These are phyloP conservation scores for Nigrospora sphaerica DNA, from an alignment of 2,329 filamentous ascomycete species.

Conservation along the genomic window DNA sequence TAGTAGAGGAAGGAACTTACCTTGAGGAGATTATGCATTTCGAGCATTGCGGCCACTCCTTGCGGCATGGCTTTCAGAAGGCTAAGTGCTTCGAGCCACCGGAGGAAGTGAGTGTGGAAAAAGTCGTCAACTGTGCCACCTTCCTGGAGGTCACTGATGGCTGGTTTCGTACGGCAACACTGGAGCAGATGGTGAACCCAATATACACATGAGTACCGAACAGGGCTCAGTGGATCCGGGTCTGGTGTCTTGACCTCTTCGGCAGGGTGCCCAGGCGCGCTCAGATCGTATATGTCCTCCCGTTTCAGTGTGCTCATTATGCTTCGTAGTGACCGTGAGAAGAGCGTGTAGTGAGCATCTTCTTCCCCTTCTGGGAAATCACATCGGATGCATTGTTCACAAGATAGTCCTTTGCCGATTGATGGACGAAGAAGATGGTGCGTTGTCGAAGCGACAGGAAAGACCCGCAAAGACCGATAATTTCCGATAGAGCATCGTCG, in stretches of 20 bases:
- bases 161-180: background rate
- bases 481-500: conserved; percentile 10
- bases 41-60: conserved; percentile 13
- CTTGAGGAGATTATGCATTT: conserved; percentile 9
- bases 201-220: conserved; percentile 24
- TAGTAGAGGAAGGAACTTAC: background rate
- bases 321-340: conserved; percentile 23
- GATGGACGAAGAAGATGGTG: conserved; percentile 29
- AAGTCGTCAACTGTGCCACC: conserved; percentile 21
- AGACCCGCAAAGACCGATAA: conserved; percentile 29
- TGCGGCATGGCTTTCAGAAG: conserved; percentile 17
- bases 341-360: conserved; percentile 21
- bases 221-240: conserved; percentile 16
- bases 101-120: conserved; percentile 25
- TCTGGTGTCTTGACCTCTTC: conserved; percentile 10
- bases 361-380: conserved; percentile 17
- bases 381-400: conserved; percentile 7
- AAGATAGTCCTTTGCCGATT: conserved; percentile 36
- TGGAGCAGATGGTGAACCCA: conserved; percentile 25
- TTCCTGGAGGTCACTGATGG: conserved; percentile 11
- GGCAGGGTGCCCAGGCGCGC: conserved; percentile 11
- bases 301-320: conserved; percentile 20
- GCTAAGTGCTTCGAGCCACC: conserved; percentile 36
- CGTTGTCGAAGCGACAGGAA: conserved; percentile 26
- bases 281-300: conserved; percentile 25